A percentile compares a stretch with the other conserved stretches of the same genome.
Evolutionary conservation across 2,329 filamentous ascomycete genomes (phyloP).

Genomic region (Aspergillus awamori): DNA sequence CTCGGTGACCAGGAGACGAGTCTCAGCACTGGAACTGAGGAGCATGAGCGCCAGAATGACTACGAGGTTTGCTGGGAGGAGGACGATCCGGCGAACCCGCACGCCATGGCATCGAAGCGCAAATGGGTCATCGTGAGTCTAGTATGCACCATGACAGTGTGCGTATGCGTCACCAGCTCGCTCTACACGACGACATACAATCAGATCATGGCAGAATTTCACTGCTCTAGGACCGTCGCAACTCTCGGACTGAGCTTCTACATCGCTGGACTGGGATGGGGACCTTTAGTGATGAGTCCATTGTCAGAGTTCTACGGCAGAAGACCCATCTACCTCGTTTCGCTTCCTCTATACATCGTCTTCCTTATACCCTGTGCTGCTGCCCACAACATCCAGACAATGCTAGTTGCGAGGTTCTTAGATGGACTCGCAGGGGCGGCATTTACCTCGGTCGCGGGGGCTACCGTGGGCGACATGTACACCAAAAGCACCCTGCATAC

Average conservation of each 20-base stretch:
- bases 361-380: constrained; percentile 70
- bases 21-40: background rate
- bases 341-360: constrained; percentile 71
- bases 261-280: constrained; percentile 52
- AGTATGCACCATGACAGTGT: background rate
- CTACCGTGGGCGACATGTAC: constrained; percentile 22
- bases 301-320: constrained; percentile 70
- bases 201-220: constrained; percentile 74
- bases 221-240: constrained; percentile 65
- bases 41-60: background rate
- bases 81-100: background rate
- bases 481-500: constrained; percentile 13
- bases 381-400: constrained; percentile 71
- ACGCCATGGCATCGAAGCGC: background rate
- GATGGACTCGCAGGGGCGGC: constrained; percentile 47
- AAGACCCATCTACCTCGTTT: constrained; percentile 73
- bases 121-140: constrained; percentile 4
- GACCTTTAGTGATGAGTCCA: constrained; percentile 18
- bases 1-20: background rate
- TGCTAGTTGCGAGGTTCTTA: constrained; percentile 75
- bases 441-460: constrained; percentile 70
- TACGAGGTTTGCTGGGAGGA: constrained; percentile 6
- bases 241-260: constrained; percentile 5
- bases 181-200: constrained; percentile 79
- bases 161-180: constrained; percentile 47